Base-by-base conservation (phyloP, 805 yeast species). In the Komagataella mondaviorum region DNA sequence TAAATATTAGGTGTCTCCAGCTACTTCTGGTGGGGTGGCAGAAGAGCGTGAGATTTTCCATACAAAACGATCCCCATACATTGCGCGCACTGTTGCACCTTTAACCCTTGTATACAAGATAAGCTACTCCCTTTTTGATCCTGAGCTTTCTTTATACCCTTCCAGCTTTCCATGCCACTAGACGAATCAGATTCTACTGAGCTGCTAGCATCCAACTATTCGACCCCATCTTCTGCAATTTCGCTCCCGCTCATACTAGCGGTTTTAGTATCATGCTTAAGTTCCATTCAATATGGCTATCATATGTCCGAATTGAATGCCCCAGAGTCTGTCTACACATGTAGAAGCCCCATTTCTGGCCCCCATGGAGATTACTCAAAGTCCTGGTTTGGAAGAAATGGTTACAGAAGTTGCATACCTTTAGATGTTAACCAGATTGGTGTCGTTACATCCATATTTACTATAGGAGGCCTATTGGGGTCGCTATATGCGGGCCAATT, bases 221-320 rank as follows among this genome's bases (percentile, higher is more conserved):
- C 14, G 39, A 30, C 6, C 18, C 51, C 56, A n/a, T 52, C 54
- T 14, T 55, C 56, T 1, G 54, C 44, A 39, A 55, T 52, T 23
- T 52, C 51, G 39, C 56, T 58, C 4, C 57, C 24, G 10, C 49
- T 51, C 16, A 54, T 51, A 43, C 56, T 54, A 5, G 57, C 80
- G 2, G 77, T 78, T 1, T 60, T 73, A 1, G 78, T 85, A 10
- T 80, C 83, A 5, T 85, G 95, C 57, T 60, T 88, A 22, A 89
- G 90, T 2, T 79, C 95, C 2, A 70, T 90, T 10, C 97, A 89
- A 64, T 93, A 84, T 64, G 99, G 99, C 1, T 88, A 86, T 64
- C 98, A 93, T 63, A 83, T 91, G 84, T 84, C 96, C 1, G 97
- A 90, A 64, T 73, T 91, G 63, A 91, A 91, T 67, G 95, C 96